Evolutionary conservation across 106 monocot species (phyloP), one percentile per base, ranked within the genome.

Genomic region (Dioscorea zingiberensis): DNA sequence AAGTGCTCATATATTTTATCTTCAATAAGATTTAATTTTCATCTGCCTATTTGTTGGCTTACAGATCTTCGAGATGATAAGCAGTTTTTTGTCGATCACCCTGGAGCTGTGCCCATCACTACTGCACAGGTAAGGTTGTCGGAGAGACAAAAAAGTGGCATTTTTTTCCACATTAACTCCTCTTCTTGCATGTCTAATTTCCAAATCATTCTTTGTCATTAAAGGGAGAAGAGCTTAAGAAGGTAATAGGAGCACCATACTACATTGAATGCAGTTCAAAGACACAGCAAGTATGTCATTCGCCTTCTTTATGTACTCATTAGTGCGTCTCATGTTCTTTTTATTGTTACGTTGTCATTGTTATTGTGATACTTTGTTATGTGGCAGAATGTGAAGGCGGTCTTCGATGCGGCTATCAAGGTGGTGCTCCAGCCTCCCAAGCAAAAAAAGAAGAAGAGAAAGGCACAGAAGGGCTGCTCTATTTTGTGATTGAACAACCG

Each of bases 251-350:
- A 27, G 85, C 93, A 16, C 70, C 83, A 44, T 76, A 79, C 26
- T 93, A 88, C 76, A 88, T 88, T 24, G 93, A 93, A 48, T 93
- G 93, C 77, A 93, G 93, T 71, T 93, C 93, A 27, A 93, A 93
- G 65, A 93, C 87, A 46, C 85, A 87, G 60, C 85, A 87, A 68
- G 88, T 86, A 81, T 44, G 74, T 44, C 17, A 3, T 30, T 64
- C n/a, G 67, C 14, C 44, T 44, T 15, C 54, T 12, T 55, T 23
- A 55, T 6, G 9, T 0, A 38, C 38, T 48, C 3, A 13, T 29
- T 16, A 9, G 7, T 65, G 7, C 8, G 13, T 45, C 14, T 21
- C 60, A 18, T 24, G 18, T 27, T 24, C 45, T 65, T 69, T 47
- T 65, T 10, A 53, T 58, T 14, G 13, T 13, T 13, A 47, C 13